phyloP scores from a whole-genome alignment of 805 yeast genomes.

The Huiozyma naganishii region DNA sequence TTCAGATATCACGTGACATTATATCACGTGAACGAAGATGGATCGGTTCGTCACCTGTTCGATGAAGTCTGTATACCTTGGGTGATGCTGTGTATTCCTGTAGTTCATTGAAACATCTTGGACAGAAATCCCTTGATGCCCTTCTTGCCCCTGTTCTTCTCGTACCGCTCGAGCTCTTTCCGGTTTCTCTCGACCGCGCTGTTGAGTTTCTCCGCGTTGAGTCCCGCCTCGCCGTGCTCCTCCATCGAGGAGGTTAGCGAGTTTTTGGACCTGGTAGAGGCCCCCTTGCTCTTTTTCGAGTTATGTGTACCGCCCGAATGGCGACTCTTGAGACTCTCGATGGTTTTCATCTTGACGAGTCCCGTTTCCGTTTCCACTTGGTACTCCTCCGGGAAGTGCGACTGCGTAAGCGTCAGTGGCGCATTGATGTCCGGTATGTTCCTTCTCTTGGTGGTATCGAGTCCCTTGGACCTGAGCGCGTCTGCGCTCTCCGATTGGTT shows the following conservation, averaged over 20 bases:
- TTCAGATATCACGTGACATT: no score
- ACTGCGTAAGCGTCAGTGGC: constrained; percentile 9
- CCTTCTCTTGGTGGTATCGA: constrained; percentile 8
- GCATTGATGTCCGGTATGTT: constrained; percentile 14
- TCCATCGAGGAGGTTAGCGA: neutral
- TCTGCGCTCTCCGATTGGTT: constrained; percentile 19
- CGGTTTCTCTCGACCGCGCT: constrained; percentile 26
- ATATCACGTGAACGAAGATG: no score
- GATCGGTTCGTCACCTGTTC: no score
- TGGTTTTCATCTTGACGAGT: constrained; percentile 46
- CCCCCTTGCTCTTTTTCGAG: neutral
- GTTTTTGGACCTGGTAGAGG: neutral
- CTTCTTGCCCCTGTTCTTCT: constrained; percentile 13
- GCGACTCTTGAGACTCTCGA: constrained; percentile 41
- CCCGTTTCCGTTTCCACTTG: constrained; percentile 58
- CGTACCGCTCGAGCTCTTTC: constrained; percentile 20
- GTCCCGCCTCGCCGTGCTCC: constrained; percentile 1
- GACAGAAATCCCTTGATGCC: constrained; percentile 18
- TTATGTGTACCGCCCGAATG: constrained; percentile 10
- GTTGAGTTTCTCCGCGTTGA: constrained; percentile 18
- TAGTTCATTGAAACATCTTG: constrained; percentile 13
- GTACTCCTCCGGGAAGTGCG: constrained; percentile 56
- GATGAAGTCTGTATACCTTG: no score
- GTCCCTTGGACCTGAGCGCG: constrained; percentile 10
- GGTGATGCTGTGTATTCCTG: no score